phyloP scores from a whole-genome alignment of 2,329 filamentous ascomycete genomes.

The Neofusicoccum kwambonambiense region DNA sequence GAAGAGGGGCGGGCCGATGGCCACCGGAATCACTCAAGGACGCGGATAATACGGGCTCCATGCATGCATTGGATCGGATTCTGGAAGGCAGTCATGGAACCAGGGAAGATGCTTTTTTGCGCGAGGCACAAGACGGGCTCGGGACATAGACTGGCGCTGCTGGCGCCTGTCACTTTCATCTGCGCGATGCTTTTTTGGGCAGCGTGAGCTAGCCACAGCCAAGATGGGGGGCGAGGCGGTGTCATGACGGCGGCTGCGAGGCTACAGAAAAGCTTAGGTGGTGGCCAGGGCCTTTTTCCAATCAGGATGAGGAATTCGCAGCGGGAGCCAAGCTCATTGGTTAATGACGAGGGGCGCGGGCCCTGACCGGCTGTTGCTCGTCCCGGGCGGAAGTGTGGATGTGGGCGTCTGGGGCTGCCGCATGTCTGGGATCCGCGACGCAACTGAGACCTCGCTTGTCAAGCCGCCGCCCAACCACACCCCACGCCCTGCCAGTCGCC shows the following conservation, averaged over 20 bases:
- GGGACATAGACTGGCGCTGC: neutral
- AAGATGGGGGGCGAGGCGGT: neutral
- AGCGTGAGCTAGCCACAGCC: neutral
- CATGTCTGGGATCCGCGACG: conserved; percentile 11
- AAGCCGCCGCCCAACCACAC: neutral
- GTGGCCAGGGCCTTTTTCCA: neutral
- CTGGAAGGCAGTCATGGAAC: neutral
- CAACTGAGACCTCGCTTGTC: conserved; percentile 12
- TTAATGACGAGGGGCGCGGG: neutral
- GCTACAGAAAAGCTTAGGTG: neutral
- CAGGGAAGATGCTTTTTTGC: conserved; percentile 1
- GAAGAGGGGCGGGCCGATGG: neutral
- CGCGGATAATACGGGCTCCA: neutral
- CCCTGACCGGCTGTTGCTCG: neutral
- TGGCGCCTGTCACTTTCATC: neutral
- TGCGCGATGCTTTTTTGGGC: neutral
- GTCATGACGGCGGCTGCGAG: neutral
- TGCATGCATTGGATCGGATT: neutral
- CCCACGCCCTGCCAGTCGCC: neutral
- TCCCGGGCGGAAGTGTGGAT: neutral
- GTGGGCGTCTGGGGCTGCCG: conserved; percentile 9
- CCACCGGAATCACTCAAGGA: neutral
- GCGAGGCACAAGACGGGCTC: neutral
- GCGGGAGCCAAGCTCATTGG: neutral
- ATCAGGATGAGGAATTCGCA: neutral